Conservation (phyloP, 352 stramenopile species). For the Phytophthora kernoviae region DNA sequence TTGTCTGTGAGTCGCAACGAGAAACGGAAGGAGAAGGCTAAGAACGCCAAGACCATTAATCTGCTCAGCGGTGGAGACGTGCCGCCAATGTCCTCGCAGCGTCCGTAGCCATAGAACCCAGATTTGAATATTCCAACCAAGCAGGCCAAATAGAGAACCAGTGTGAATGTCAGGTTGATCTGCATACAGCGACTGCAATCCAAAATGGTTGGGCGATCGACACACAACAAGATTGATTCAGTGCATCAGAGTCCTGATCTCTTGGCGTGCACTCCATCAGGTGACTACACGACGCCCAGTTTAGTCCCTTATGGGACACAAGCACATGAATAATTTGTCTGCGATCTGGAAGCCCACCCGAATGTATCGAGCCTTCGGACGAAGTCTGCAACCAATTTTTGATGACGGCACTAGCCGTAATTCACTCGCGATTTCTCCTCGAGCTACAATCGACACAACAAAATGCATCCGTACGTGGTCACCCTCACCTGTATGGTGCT, state of each 20-base stretch:
- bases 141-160: not conserved
- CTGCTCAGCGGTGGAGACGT: conserved; percentile 38
- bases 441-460: conserved; percentile 4
- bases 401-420: conserved; percentile 6
- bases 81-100: conserved; percentile 17
- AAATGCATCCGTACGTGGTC: conserved; percentile 35
- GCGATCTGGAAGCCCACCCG: conserved; percentile 4
- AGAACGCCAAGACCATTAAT: conserved; percentile 74
- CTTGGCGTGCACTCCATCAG: not conserved
- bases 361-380: not conserved
- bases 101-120: conserved; percentile 9
- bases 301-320: too few relatives aligned
- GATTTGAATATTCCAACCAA: not conserved
- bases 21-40: conserved; percentile 54
- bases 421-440: conserved; percentile 22
- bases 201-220: not conserved
- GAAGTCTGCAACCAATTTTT: conserved; percentile 2
- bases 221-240: not conserved
- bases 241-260: not conserved
- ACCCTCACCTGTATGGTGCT: conserved; percentile 29
- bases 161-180: too few relatives aligned
- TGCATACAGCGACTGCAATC: not conserved
- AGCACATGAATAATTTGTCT: conserved; percentile 3
- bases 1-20: conserved; percentile 64
- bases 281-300: not conserved